Base-by-base conservation (phyloP, 2,329 filamentous ascomycete genomes). In the Lasiodiplodia sp. region DNA sequence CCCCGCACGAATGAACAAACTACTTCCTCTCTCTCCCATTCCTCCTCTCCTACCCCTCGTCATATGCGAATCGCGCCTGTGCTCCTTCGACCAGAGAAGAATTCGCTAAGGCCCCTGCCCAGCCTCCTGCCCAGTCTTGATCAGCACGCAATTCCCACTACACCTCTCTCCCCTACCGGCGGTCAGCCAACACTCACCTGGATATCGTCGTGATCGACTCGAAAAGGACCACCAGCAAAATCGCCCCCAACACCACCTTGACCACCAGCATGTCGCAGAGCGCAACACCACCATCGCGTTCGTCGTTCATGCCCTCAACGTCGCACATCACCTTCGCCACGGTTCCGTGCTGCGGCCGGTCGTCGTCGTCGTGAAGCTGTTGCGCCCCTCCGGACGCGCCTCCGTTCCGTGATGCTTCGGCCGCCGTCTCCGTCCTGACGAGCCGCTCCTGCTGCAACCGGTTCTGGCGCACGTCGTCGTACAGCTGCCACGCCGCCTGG, bases 101-200 rank as follows among this genome's bases (percentile, higher is more conserved):
- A 2, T 23, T 44, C 40, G 57, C 58, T 31, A 49, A 62, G 40
- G 58, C 58, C 58, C 58, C 58, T 62, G 58, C 58, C 38, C 40
- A 62, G 58, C 23, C 58, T 62, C 40, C 58, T 62, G 40, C 58
- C 40, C 40, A 49, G 58, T 47, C 23, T 31, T 25, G 58, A 62
- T 62, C 58, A 62, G 58, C 58, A 51, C 23, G 23, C 44, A 21
- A 51, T 51, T 49, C 10, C 58, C 7, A 25, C 38, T 28, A 6
- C 40, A 34, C 10, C 23, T 10, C 25, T 2, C 12, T 7, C n/a
- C n/a, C n/a, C n/a, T n/a, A n/a, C n/a, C n/a, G 14, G 11, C 10
- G 12, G 44, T 47, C 18, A 40, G 38, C 21, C 23, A 38, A 16
- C 21, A 62, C 58, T 62, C 58, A 62, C 58, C 58, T n/a, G 23